A percentile compares a stretch with the other conserved stretches of the same genome.
Conservation (phyloP, 148 eudicot genomes). For the Talinum fruticosum region DNA sequence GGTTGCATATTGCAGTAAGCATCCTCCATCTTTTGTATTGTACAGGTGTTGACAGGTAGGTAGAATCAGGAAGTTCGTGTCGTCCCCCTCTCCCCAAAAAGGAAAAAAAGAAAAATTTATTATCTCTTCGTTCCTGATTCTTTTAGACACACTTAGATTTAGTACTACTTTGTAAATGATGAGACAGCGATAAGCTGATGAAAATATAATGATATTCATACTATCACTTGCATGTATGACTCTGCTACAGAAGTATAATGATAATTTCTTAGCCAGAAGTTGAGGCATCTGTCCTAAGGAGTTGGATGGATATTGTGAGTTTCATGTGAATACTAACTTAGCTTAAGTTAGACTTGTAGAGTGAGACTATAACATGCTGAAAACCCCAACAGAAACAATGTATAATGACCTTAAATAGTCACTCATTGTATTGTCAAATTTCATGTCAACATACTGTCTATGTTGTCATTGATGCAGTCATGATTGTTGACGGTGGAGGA, state of each 20-base stretch:
- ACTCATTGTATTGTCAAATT: too few relatives aligned
- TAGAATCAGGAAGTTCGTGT: constrained; percentile 19
- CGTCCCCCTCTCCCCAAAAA: background rate
- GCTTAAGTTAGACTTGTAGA: background rate
- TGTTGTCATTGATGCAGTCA: too few relatives aligned
- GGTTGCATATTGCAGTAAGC: constrained; percentile 10
- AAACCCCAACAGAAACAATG: background rate
- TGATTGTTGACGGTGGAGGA: too few relatives aligned
- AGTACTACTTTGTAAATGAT: constrained; percentile 7
- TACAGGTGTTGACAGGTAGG: constrained; percentile 26
- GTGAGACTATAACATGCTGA: background rate
- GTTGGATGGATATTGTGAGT: background rate
- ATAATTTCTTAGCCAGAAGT: background rate
- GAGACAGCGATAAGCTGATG: constrained; percentile 5
- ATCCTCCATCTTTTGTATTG: constrained; percentile 7
- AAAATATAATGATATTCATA: background rate
- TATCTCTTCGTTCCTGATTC: background rate
- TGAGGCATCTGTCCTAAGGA: background rate
- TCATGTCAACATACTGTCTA: too few relatives aligned
- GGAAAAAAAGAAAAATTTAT: too few relatives aligned
- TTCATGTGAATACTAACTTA: background rate
- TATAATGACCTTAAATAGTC: too few relatives aligned
- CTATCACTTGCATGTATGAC: background rate
- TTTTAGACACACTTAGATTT: background rate
- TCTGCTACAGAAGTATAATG: background rate